phyloP scores from a whole-genome alignment of 192 early-diverging fungal genomes.

The Backusella parvicylindrica region DNA sequence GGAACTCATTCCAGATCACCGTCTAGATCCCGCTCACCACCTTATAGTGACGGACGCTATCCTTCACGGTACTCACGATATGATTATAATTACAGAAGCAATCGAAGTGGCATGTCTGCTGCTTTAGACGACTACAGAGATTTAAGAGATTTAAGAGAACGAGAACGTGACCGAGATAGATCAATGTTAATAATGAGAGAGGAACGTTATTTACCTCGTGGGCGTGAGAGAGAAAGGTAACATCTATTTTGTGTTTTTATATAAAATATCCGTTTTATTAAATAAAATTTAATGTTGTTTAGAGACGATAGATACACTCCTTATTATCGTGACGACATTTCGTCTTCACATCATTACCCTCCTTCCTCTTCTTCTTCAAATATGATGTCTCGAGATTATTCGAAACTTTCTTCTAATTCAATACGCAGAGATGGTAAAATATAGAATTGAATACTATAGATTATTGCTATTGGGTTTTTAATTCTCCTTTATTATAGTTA shows the following conservation, averaged over 20 bases:
- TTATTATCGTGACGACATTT: slow-evolving; percentile 35
- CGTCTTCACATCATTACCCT: slow-evolving; percentile 15
- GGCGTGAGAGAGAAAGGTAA: slow-evolving; percentile 32
- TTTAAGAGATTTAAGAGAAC: slow-evolving; percentile 28
- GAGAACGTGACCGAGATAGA: slow-evolving; percentile 24
- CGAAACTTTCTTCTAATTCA: slow-evolving; percentile 12
- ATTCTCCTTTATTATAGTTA: background rate
- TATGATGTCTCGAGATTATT: slow-evolving; percentile 11
- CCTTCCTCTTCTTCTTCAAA: slow-evolving; percentile 8
- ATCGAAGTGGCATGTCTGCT: slow-evolving; percentile 21
- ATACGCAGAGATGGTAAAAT: slow-evolving; percentile 28
- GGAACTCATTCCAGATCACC: slow-evolving; percentile 32
- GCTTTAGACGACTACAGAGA: slow-evolving; percentile 33
- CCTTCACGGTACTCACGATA: slow-evolving; percentile 32
- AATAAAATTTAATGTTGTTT: background rate
- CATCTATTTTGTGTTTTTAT: background rate
- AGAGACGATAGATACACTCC: slow-evolving; percentile 30
- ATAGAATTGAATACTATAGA: background rate
- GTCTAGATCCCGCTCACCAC: slow-evolving; percentile 35
- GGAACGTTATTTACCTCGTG: slow-evolving; percentile 21
- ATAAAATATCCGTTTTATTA: background rate
- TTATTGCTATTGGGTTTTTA: background rate
- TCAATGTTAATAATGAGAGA: slow-evolving; percentile 25
- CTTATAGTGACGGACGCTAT: slow-evolving; percentile 33
- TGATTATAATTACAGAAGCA: slow-evolving; percentile 27